Conservation (phyloP, 129 eudicot genomes). For the Kitagawia praeruptora region DNA sequence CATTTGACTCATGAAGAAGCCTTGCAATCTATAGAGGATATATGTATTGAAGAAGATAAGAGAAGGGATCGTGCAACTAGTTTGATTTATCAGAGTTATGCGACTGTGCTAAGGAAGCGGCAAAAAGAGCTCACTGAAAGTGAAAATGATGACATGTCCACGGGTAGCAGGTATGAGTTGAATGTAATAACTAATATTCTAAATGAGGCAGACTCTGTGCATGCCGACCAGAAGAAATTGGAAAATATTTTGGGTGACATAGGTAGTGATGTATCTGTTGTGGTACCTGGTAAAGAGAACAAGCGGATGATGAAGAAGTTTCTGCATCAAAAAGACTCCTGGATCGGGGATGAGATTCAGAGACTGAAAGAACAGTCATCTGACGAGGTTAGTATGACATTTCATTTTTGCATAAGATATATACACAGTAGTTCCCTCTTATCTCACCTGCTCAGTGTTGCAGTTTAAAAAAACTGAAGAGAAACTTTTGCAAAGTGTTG, state of each 20-base stretch:
- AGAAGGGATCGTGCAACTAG: slow-evolving; percentile 57
- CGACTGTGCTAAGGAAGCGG: slow-evolving; percentile 60
- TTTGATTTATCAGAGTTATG: slow-evolving; percentile 54
- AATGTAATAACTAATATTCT: slow-evolving; percentile 65
- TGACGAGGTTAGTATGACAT: slow-evolving; percentile 54
- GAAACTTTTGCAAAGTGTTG: slow-evolving; percentile 49
- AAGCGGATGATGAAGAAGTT: slow-evolving; percentile 70
- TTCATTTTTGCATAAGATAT: slow-evolving; percentile 3
- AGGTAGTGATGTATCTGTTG: slow-evolving; percentile 44
- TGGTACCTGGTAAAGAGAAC: slow-evolving; percentile 67
- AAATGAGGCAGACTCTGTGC: slow-evolving; percentile 72
- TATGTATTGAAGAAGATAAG: slow-evolving; percentile 69
- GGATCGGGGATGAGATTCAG: slow-evolving; percentile 68
- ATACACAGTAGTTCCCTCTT: slow-evolving; percentile 15
- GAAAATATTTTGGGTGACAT: slow-evolving; percentile 52
- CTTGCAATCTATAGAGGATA: slow-evolving; percentile 64
- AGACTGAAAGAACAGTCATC: slow-evolving; percentile 75
- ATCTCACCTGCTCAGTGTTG: slow-evolving; percentile 36
- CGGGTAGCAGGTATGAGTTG: slow-evolving; percentile 60
- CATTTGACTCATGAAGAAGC: slow-evolving; percentile 69
- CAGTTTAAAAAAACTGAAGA: slow-evolving; percentile 96
- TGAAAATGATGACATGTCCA: slow-evolving; percentile 33
- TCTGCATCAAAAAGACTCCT: slow-evolving; percentile 62
- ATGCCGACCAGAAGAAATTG: slow-evolving; percentile 47
- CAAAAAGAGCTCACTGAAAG: slow-evolving; percentile 56